These are phyloP conservation scores for Candida tetrigidarum DNA, from an alignment of 1,139 yeast species.

Conservation along the genomic window DNA sequence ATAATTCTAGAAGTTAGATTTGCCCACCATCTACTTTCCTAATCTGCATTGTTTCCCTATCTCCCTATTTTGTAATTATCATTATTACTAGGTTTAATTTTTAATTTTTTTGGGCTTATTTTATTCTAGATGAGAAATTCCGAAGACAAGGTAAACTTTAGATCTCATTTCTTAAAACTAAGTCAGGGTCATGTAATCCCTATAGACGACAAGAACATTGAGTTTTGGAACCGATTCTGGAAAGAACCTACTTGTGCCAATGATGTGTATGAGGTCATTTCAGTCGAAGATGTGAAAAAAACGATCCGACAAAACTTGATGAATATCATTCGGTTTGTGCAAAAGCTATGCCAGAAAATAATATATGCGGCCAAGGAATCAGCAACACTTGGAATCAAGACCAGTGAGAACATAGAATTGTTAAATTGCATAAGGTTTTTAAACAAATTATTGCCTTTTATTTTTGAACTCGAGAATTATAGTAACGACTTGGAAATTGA, in stretches of 20 bases:
- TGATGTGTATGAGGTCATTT: conserved; percentile 61
- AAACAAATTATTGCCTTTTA: conserved; percentile 67
- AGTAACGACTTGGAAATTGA: conserved; percentile 38
- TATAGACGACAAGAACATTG: conserved; percentile 32
- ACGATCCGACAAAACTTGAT: conserved; percentile 61
- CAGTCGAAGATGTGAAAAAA: conserved; percentile 59
- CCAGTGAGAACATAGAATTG: conserved; percentile 22
- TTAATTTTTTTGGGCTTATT: neutral
- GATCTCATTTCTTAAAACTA: conserved; percentile 63
- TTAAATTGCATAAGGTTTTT: conserved; percentile 69
- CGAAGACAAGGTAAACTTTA: conserved; percentile 66
- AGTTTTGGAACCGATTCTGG: conserved; percentile 56
- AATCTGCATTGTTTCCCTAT: neutral
- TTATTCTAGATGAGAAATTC: conserved; percentile 62
- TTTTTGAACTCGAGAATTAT: conserved; percentile 56
- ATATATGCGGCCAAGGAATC: conserved; percentile 20
- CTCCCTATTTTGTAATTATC: neutral
- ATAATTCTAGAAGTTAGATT: too few relatives aligned
- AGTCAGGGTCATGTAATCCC: conserved; percentile 59
- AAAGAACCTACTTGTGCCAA: conserved; percentile 31
- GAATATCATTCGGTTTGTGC: conserved; percentile 59
- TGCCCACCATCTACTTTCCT: neutral
- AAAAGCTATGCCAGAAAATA: conserved; percentile 40
- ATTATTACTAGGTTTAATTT: neutral
- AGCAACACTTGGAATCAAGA: conserved; percentile 7